These are phyloP conservation scores for Lachnellula subtilissima DNA, from an alignment of 2,329 filamentous ascomycete species.

Conservation along the genomic window DNA sequence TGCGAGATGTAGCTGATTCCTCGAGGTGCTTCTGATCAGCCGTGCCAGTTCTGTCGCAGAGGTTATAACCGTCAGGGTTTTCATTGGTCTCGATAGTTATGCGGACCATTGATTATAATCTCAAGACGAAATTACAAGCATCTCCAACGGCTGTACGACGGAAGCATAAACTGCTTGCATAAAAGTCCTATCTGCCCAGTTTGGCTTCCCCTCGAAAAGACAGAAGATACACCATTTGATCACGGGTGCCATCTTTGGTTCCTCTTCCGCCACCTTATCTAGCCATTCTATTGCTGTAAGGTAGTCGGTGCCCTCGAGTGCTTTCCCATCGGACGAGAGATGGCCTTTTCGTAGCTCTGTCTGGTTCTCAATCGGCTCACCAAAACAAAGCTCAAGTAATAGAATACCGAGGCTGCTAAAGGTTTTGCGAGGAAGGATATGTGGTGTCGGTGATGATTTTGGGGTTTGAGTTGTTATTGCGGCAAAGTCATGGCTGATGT, in stretches of 20 bases:
- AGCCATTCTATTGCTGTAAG: slow-evolving; percentile 20
- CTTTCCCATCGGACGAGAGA: slow-evolving; percentile 13
- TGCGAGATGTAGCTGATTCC: no score
- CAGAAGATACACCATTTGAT: slow-evolving; percentile 21
- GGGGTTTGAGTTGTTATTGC: neutral
- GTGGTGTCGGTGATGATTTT: neutral
- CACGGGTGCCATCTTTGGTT: slow-evolving; percentile 15
- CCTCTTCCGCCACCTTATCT: slow-evolving; percentile 19
- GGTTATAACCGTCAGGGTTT: no score
- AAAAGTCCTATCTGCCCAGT: slow-evolving; percentile 21
- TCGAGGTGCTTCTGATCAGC: no score
- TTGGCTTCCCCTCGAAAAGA: slow-evolving; percentile 18
- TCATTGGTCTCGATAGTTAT: no score
- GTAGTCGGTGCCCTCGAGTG: slow-evolving; percentile 14
- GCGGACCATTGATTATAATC: no score
- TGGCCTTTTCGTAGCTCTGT: slow-evolving; percentile 8
- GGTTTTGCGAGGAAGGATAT: slow-evolving; percentile 9
- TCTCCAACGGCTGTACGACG: slow-evolving; percentile 20
- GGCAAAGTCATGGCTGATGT: slow-evolving; percentile 13
- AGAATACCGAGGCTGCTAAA: slow-evolving; percentile 21
- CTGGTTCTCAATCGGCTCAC: slow-evolving; percentile 21
- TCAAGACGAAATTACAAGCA: neutral
- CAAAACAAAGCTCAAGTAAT: slow-evolving; percentile 26
- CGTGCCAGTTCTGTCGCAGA: no score
- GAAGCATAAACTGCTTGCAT: slow-evolving; percentile 20